Evolutionary conservation across 2,329 filamentous ascomycete genomes (phyloP).

Genomic region (Pseudonectria buxi): DNA sequence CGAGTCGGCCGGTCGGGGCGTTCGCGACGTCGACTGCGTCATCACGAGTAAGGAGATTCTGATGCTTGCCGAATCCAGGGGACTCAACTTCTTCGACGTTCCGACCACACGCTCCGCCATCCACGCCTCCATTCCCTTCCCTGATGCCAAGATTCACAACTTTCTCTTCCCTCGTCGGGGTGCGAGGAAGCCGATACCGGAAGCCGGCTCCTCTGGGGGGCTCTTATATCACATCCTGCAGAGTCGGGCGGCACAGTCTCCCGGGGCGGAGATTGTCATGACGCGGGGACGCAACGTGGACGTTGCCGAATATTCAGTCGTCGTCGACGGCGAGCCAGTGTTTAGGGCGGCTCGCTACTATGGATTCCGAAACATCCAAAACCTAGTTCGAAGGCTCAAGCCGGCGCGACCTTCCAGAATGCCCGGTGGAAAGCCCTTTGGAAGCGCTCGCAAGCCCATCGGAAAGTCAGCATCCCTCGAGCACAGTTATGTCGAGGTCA

Average conservation of each 20-base stretch:
- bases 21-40: slow-evolving; percentile 93
- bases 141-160: slow-evolving; percentile 59
- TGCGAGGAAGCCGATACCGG: slow-evolving; percentile 38
- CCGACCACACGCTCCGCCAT: slow-evolving; percentile 48
- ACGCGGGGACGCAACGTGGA: slow-evolving; percentile 81
- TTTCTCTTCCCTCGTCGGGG: slow-evolving; percentile 64
- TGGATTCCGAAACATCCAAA: slow-evolving; percentile 97
- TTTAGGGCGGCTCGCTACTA: slow-evolving; percentile 88
- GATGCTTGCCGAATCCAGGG: slow-evolving; percentile 76
- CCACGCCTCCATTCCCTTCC: slow-evolving; percentile 52
- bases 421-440: slow-evolving; percentile 63
- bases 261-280: slow-evolving; percentile 64
- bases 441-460: slow-evolving; percentile 45
- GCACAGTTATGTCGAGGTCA: slow-evolving; percentile 93
- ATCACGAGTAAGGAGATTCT: slow-evolving; percentile 94
- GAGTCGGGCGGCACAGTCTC: slow-evolving; percentile 62
- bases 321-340: slow-evolving; percentile 48
- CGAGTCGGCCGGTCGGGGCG: slow-evolving; percentile 43
- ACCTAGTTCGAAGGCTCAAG: slow-evolving; percentile 86
- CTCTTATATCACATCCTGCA: slow-evolving; percentile 81
- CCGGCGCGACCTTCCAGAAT: slow-evolving; percentile 71
- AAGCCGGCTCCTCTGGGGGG: slow-evolving; percentile 77
- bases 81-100: slow-evolving; percentile 67
- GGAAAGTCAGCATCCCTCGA: slow-evolving; percentile 50
- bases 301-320: slow-evolving; percentile 77